Base-by-base conservation (phyloP, 441 rosid species). In the Bocquillonia castaneifolia region DNA sequence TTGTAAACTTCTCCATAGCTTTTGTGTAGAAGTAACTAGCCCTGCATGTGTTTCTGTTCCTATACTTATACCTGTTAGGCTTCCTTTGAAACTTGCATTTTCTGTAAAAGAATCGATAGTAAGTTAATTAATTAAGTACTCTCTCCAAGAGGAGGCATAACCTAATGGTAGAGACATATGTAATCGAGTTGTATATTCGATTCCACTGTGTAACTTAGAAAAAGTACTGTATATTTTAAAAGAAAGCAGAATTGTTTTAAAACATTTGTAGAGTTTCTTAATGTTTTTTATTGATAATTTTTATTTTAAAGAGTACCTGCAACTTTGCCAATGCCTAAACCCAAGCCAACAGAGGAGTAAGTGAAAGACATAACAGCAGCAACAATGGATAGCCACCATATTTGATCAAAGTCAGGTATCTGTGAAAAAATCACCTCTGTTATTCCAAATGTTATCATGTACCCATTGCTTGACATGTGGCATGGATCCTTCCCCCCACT, bases 361-460 rank as follows among this genome's bases (percentile, higher is more conserved):
- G 92, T 85, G 73, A 89, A 89, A 66, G 96, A 89, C 97, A 89
- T 91, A 25, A 89, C 72, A 12, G 97, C 97, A 10, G 92, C 97
- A 23, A 89, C 80, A 60, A 80, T 70, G 36, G 97, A 89, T 51
- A 91, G 96, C 96, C 96, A 89, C 93, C 91, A 85, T n/a, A 91
- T 73, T 67, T 85, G 96, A 77, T 89, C 93, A 64, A 89, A 86
- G 76, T 84, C 92, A 13, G 93, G 96, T 63, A 89, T 91, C 67
- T 91, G 97, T 57, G 97, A 91, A 75, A 84, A 78, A 15, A 91
- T 18, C 39, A 89, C 76, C 68, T 89, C 80, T 13, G 48, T 75
- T 25, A 89, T 31, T 17, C 96, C 97, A 72, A 91, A 91, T 60
- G 89, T 79, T 52, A 88, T 83, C 93, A 89, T 89, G 72, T 86